Percentiles rank a stretch among this genome's conserved stretches.
Evolutionary conservation across 768 basidiomycete genomes (phyloP).

Genomic region (Lactifluus echinatus): DNA sequence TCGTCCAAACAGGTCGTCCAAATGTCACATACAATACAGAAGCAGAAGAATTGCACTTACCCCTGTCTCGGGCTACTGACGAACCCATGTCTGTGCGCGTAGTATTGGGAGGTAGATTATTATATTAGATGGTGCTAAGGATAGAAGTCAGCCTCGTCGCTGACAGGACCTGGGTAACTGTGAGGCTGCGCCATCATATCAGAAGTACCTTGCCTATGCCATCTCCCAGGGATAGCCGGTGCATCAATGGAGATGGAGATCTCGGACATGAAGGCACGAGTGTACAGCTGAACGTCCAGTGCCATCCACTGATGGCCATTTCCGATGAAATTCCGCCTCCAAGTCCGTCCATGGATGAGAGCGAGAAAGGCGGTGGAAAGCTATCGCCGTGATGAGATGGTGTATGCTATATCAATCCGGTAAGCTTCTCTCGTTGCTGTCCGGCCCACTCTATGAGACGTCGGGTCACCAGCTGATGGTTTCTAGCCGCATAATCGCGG

Average conservation of each 20-base stretch:
- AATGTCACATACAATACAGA: constrained; percentile 44
- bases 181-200: constrained; percentile 64
- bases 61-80: constrained; percentile 76
- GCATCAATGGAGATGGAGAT: too few relatives aligned
- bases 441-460: background rate
- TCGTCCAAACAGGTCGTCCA: constrained; percentile 57
- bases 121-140: constrained; percentile 45
- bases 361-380: too few relatives aligned
- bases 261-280: too few relatives aligned
- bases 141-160: constrained; percentile 50
- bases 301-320: too few relatives aligned
- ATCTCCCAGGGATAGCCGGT: constrained; percentile 35
- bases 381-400: too few relatives aligned
- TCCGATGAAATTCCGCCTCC: too few relatives aligned
- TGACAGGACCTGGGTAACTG: constrained; percentile 51
- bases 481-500: background rate
- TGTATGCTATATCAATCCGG: constrained; percentile 50
- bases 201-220: constrained; percentile 50
- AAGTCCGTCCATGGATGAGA: too few relatives aligned
- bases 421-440: constrained; percentile 57
- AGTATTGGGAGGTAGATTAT: constrained; percentile 57
- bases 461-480: background rate
- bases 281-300: too few relatives aligned
- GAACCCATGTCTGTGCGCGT: constrained; percentile 44
- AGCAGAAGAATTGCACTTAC: constrained; percentile 27